A percentile compares a stretch with the other conserved stretches of the same genome.
These are phyloP conservation scores for Mycena metata DNA, from an alignment of 768 basidiomycete genomes.

Conservation along the genomic window DNA sequence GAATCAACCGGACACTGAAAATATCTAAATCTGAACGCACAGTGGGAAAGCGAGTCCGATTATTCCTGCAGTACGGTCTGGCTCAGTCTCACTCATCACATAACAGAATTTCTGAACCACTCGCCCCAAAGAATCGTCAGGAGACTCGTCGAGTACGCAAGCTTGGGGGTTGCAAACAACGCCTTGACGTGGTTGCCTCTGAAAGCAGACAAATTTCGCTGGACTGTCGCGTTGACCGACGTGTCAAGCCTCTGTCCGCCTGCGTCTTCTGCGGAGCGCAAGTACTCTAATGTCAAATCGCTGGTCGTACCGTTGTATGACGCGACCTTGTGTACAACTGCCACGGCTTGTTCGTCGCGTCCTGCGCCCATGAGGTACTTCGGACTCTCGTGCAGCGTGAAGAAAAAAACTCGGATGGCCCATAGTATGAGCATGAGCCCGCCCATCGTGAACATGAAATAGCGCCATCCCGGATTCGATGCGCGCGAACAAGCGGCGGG, in stretches of 20 bases:
- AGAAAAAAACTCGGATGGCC: conserved; percentile 64
- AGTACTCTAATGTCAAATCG: conserved; percentile 59
- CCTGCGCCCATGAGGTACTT: conserved; percentile 70
- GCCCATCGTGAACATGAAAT: conserved; percentile 67
- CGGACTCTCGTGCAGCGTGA: conserved; percentile 69
- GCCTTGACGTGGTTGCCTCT: conserved; percentile 62
- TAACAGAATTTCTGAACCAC: not conserved
- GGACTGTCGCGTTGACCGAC: conserved; percentile 41
- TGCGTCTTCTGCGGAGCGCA: conserved; percentile 46
- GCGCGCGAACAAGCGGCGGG: conserved; percentile 53
- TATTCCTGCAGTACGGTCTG: conserved; percentile 58
- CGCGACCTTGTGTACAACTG: conserved; percentile 63
- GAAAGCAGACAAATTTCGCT: conserved; percentile 56
- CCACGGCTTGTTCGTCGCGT: conserved; percentile 64
- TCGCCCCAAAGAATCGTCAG: conserved; percentile 68
- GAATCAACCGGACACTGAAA: not conserved
- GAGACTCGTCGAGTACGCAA: conserved; percentile 76
- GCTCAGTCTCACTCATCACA: too few species aligned
- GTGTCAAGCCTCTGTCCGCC: conserved; percentile 23
- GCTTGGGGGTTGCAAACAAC: conserved; percentile 72
- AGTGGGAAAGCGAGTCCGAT: conserved; percentile 82
- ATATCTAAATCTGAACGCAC: conserved; percentile 55
- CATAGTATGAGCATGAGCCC: conserved; percentile 67
- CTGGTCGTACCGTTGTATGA: conserved; percentile 61
- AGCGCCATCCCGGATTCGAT: conserved; percentile 76